Conservation (phyloP, 306 rosid genomes). For the Corylus heterophylla region DNA sequence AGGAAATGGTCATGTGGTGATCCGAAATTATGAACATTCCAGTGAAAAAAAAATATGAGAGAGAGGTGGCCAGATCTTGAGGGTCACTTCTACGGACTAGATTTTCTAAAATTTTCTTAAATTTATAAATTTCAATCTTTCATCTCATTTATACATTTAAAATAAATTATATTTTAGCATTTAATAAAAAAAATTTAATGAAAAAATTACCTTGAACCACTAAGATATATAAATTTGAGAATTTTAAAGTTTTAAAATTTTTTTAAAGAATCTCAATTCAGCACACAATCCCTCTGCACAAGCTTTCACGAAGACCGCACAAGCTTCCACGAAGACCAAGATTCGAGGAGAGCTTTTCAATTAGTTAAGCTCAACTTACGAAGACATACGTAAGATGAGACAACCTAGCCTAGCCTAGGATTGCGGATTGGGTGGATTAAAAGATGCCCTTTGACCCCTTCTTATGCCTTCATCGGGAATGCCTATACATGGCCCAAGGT, state of each 20-base stretch:
- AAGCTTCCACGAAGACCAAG: constrained; percentile 52
- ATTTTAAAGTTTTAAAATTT: too few species aligned
- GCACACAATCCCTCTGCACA: too few species aligned
- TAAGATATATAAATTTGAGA: too few species aligned
- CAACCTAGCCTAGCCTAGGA: constrained; percentile 19
- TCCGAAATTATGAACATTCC: constrained; percentile 45
- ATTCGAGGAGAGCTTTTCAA: constrained; percentile 47
- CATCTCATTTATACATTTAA: too few species aligned
- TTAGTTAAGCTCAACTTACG: constrained; percentile 22
- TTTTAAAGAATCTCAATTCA: too few species aligned
- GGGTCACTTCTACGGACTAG: constrained; percentile 20
- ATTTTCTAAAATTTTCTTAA: too few species aligned
- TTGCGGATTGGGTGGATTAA: constrained; percentile 23
- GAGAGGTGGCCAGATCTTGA: constrained; percentile 52
- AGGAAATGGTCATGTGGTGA: constrained; percentile 79
- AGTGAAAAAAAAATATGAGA: constrained; percentile 25
- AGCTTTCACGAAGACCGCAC: constrained; percentile 11
- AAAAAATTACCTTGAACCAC: too few species aligned
- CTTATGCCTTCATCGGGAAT: constrained; percentile 1
- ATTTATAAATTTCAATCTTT: too few species aligned
- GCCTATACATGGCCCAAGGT: not conserved
- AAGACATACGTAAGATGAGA: constrained; percentile 29
- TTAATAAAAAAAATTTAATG: too few species aligned
- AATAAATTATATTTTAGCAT: too few species aligned
- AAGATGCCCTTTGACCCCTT: constrained; percentile 35